Evolutionary conservation across 2,329 filamentous ascomycete species (phyloP), one percentile per base, ranked within the genome.

Genomic region (Pseudofabraea citricarpa): DNA sequence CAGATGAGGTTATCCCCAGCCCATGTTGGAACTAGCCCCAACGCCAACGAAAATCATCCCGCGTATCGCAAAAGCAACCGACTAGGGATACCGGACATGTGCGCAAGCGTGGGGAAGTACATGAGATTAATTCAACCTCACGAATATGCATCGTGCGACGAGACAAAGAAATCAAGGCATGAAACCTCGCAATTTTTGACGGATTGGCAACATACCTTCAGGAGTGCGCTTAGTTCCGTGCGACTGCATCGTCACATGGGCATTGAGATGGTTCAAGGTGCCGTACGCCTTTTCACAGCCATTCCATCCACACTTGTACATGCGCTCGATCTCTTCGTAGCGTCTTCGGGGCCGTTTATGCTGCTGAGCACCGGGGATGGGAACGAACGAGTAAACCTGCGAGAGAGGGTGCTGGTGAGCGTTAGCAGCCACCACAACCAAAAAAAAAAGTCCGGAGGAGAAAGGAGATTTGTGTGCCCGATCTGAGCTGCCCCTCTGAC

Each of bases 241-340:
- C 48, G 88, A 93, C 66, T 98, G 93, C 93, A 97, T 97, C 12
- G 93, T 97, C 38, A 98, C 93, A 61, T 98, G 93, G 29, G 93
- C 93, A 62, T 98, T 98, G 56, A 98, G 66, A 64, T 98, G 93
- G 66, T 98, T 98, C 49, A 98, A 70, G 37, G 93, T 98, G 47
- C 93, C 93, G 56, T 98, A 98, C 3, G 93, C 93, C 70, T 98
- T 98, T 68, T 98, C 93, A 62, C 93, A 98, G 7, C 90, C 90
- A 53, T 96, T 91, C 88, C 90, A 97, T 20, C 91, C 93, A 62
- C 93, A 98, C 68, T 97, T 97, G 74, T 98, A 97, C 93, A 98
- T 97, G 62, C 93, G 84, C 72, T 98, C 93, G 57, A 98, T 98
- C 64, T 98, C 93, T 67, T 98, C 93, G 59, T 96, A 98, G 42